Conservation (phyloP, 495 filamentous ascomycete genomes). For the Hypoxylon fuscum region DNA sequence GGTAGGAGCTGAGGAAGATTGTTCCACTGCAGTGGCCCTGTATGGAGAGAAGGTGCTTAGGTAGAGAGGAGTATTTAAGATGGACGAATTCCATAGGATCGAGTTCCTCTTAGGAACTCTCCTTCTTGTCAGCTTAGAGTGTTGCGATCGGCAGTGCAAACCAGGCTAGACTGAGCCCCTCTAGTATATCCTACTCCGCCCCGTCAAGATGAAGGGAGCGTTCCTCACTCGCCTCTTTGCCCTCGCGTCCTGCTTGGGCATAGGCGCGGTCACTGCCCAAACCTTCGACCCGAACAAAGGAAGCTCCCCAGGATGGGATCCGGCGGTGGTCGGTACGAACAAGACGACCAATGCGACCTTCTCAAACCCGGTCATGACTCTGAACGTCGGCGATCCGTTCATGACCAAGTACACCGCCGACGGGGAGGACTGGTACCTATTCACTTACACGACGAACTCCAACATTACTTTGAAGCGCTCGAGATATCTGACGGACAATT, state of each 20-base stretch:
- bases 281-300: slow-evolving; percentile 42
- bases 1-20: slow-evolving; percentile 19
- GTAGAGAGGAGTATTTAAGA: slow-evolving; percentile 24
- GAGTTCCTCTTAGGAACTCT: slow-evolving; percentile 1
- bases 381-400: slow-evolving; percentile 42
- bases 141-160: neutral
- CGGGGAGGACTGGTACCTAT: slow-evolving; percentile 46
- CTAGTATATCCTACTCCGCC: neutral
- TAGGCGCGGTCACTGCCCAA: slow-evolving; percentile 32
- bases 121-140: neutral
- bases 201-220: slow-evolving; percentile 36
- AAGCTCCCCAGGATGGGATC: slow-evolving; percentile 35
- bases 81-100: slow-evolving; percentile 6
- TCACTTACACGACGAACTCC: slow-evolving; percentile 45
- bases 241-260: slow-evolving; percentile 26
- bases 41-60: neutral
- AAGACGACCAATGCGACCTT: slow-evolving; percentile 47
- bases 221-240: slow-evolving; percentile 11
- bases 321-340: slow-evolving; percentile 39
- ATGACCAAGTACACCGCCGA: slow-evolving; percentile 37
- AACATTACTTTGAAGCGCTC: slow-evolving; percentile 48
- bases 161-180: neutral
- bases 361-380: slow-evolving; percentile 47
- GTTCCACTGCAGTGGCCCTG: slow-evolving; percentile 23
- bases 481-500: slow-evolving; percentile 50